Evolutionary conservation across 257 asterid genomes (phyloP).

Genomic region (Verbascum thapsus): DNA sequence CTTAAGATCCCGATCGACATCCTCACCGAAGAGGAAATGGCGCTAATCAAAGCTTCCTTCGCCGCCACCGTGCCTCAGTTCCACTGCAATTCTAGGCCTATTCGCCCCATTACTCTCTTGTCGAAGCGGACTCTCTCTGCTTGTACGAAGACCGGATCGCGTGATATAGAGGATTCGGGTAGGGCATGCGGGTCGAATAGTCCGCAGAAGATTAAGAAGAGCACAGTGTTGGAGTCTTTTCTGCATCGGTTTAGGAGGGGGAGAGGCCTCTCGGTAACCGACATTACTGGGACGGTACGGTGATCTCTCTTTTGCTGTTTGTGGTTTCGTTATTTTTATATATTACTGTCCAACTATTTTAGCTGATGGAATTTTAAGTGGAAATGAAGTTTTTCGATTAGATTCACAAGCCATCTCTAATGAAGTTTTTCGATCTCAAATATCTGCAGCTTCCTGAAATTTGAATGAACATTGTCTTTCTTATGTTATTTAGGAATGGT

Average conservation of each 20-base stretch:
- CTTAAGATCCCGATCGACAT: conserved; percentile 62
- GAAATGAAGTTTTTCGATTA: too few relatives aligned
- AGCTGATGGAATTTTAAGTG: too few relatives aligned
- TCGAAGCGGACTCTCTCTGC: conserved; percentile 62
- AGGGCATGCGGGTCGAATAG: conserved; percentile 33
- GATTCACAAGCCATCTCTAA: not conserved
- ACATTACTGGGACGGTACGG: conserved; percentile 75
- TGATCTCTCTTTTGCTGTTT: too few relatives aligned
- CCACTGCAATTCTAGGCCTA: conserved; percentile 40
- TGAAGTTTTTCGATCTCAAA: not conserved
- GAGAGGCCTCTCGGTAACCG: conserved; percentile 77
- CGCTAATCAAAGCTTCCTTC: conserved; percentile 73
- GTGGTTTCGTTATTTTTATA: not conserved
- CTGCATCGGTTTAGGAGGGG: conserved; percentile 64
- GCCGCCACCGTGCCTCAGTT: conserved; percentile 43
- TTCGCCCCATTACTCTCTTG: conserved; percentile 52
- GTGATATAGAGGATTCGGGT: conserved; percentile 74
- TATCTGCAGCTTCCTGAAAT: conserved; percentile 6
- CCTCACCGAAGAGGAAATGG: conserved; percentile 76
- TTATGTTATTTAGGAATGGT: conserved; percentile 72
- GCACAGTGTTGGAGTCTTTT: conserved; percentile 45
- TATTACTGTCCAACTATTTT: too few relatives aligned
- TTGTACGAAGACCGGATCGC: conserved; percentile 40
- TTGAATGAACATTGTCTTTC: not conserved
- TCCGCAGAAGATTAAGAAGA: conserved; percentile 45